Conservation (phyloP, 805 yeast genomes). For the Dipodascopsis tothii region DNA sequence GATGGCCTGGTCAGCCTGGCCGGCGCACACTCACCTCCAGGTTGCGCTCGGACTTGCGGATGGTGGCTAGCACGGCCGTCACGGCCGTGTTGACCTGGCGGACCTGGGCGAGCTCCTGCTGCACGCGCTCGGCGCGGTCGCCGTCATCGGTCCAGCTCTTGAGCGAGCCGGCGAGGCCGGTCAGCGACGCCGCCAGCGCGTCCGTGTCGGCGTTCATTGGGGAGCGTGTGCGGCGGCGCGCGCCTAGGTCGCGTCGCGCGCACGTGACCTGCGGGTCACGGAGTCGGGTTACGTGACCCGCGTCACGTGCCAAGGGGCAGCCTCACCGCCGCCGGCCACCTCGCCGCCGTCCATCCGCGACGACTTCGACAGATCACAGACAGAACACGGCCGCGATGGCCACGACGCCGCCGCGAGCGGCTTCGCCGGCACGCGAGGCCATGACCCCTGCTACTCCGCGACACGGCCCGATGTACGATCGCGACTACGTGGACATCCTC, state of each 20-base stretch:
- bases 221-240: too few relatives aligned
- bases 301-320: not conserved
- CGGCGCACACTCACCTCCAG: slow-evolving; percentile 10
- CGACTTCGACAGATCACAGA: too few relatives aligned
- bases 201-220: slow-evolving; percentile 1
- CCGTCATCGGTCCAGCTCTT: not conserved
- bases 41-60: slow-evolving; percentile 13
- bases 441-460: slow-evolving; percentile 19
- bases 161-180: not conserved
- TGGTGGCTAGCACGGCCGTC: slow-evolving; percentile 12
- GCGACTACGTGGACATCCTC: slow-evolving; percentile 5
- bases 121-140: slow-evolving; percentile 10
- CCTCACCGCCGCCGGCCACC: slow-evolving; percentile 1
- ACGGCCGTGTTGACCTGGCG: slow-evolving; percentile 14
- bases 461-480: slow-evolving; percentile 18
- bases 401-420: too few relatives aligned
- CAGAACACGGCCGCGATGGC: too few relatives aligned
- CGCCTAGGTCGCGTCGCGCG: not conserved
- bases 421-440: too few relatives aligned
- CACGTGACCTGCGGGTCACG: not conserved
- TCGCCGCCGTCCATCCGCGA: not conserved
- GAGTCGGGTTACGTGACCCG: not conserved
- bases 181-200: not conserved
- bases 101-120: slow-evolving; percentile 14
- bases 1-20: slow-evolving; percentile 10